Evolutionary conservation across 2,329 filamentous ascomycete genomes (phyloP).

Genomic region (Pseudogymnoascus sp.): DNA sequence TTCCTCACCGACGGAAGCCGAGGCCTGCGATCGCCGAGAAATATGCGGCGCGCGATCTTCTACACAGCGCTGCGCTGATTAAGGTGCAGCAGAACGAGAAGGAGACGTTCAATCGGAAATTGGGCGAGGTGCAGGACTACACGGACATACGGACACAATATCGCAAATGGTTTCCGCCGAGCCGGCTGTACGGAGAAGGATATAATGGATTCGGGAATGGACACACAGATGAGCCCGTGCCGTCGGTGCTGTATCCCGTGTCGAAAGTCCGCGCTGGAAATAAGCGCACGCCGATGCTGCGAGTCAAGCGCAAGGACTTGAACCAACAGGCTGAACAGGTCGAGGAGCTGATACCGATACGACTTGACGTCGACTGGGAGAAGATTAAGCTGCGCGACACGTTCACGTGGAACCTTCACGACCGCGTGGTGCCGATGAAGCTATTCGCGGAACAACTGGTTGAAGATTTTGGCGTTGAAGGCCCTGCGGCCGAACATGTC

Average conservation of each 20-base stretch:
- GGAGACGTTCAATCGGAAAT: constrained; percentile 53
- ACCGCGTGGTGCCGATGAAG: constrained; percentile 70
- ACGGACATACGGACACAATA: constrained; percentile 48
- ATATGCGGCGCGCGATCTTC: constrained; percentile 56
- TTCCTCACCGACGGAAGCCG: constrained; percentile 20
- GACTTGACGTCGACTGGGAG: constrained; percentile 89
- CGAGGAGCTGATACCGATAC: constrained; percentile 84
- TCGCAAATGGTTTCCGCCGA: constrained; percentile 47
- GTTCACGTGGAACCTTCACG: constrained; percentile 97
- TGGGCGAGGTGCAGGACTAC: constrained; percentile 63
- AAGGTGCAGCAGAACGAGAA: constrained; percentile 42
- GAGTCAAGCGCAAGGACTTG: constrained; percentile 71
- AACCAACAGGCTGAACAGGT: constrained; percentile 79
- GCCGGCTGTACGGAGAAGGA: constrained; percentile 59
- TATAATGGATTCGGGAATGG: constrained; percentile 88
- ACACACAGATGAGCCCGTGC: constrained; percentile 59
- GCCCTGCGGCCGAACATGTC: constrained; percentile 57
- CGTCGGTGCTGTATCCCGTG: constrained; percentile 69
- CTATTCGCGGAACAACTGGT: constrained; percentile 83
- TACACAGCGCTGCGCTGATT: constrained; percentile 46
- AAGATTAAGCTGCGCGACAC: constrained; percentile 94
- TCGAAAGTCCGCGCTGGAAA: constrained; percentile 70
- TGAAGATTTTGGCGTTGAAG: constrained; percentile 78
- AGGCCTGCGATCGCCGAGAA: constrained; percentile 41
- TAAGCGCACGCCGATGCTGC: constrained; percentile 63